Evolutionary conservation across 2,329 filamentous ascomycete genomes (phyloP), one percentile per base, ranked within the genome.

Genomic region (Chrysosphaeria jannelii): DNA sequence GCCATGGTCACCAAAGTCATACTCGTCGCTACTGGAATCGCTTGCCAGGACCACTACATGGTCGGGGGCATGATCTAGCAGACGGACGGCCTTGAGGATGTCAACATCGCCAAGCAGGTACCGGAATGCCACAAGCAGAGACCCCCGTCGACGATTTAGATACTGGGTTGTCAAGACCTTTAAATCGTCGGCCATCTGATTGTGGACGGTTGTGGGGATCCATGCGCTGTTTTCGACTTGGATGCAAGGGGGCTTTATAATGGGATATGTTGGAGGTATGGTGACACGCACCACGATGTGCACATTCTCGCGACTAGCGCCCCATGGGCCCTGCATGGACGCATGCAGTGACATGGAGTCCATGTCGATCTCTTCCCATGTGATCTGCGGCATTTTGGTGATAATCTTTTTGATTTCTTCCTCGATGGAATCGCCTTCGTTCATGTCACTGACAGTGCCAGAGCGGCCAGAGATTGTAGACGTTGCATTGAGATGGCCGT

Each of bases 1-100:
- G n/a, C 16, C 4, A 18, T 20, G 34, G 11, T 79, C 74, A 31
- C 79, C 72, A 28, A 74, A 68, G 29, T 76, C 70, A 35, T 88
- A 23, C 6, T 26, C 27, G 13, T 27, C 25, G 19, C 24, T 25
- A 11, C 18, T 23, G 10, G 10, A n/a, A n/a, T n/a, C n/a, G n/a
- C n/a, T n/a, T n/a, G n/a, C n/a, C n/a, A n/a, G n/a, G n/a, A n/a
- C n/a, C n/a, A n/a, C n/a, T n/a, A n/a, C n/a, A n/a, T 20, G n/a
- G 14, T n/a, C n/a, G 53, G 25, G 60, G 60, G 25, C 29, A 3
- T 29, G 29, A 30, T 61, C 59, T 35, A 67, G 64, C 29, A 59
- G 55, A 1, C 52, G 55, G 5, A 58, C 59, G 34, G 60, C 65
- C 20, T 46, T 49, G 23, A 61, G 54, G 4, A 67, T 44, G 32